Conservation (phyloP, 2,329 filamentous ascomycete genomes). For the Pseudogymnoascus sp. region DNA sequence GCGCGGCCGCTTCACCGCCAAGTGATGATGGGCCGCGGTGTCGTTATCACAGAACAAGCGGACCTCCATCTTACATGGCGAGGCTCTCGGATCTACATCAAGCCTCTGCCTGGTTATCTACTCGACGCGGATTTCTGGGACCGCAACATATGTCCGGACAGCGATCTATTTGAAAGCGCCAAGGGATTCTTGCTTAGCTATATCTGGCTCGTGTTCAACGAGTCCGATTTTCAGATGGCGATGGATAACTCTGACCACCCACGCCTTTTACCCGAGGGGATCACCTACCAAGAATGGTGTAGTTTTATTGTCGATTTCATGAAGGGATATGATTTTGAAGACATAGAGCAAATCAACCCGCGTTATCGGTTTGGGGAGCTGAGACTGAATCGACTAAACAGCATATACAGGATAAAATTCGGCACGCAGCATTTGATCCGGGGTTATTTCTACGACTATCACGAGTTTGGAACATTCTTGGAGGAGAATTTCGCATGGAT, state of each 20-base stretch:
- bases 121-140: constrained; percentile 26
- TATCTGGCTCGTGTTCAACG: constrained; percentile 28
- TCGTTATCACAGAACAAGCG: constrained; percentile 32
- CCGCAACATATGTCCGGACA: constrained; percentile 13
- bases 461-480: constrained; percentile 38
- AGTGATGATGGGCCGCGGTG: constrained; percentile 25
- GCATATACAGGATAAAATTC: constrained; percentile 16
- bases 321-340: constrained; percentile 15
- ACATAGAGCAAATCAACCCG: constrained; percentile 22
- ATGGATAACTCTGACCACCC: constrained; percentile 18
- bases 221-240: constrained; percentile 35
- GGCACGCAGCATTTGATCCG: constrained; percentile 13
- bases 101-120: constrained; percentile 31
- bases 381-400: constrained; percentile 30
- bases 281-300: constrained; percentile 24
- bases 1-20: constrained; percentile 29
- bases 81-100: constrained; percentile 29
- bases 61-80: constrained; percentile 34
- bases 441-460: constrained; percentile 14
- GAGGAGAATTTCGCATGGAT: constrained; percentile 39
- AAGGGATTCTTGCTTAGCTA: constrained; percentile 34
- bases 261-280: constrained; percentile 25
- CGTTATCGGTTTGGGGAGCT: constrained; percentile 34
- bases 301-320: constrained; percentile 19
- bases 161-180: constrained; percentile 13